Percentiles rank a stretch among this genome's conserved stretches.
These are phyloP conservation scores for Kwoniella bestiolae DNA, from an alignment of 768 basidiomycete genomes.

Conservation along the genomic window DNA sequence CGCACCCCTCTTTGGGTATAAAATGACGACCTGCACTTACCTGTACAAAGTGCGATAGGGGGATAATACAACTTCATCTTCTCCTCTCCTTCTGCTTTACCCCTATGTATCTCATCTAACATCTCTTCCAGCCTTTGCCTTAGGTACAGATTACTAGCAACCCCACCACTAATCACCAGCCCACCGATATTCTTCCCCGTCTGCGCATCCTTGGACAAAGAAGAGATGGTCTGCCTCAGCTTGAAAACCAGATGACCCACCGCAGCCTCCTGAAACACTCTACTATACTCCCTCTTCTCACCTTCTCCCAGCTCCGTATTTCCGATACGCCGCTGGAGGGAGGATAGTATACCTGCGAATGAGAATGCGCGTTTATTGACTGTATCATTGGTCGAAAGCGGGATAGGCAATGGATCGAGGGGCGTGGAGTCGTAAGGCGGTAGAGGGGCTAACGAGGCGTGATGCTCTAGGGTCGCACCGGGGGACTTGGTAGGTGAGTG, in stretches of 20 bases:
- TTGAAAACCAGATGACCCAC: conserved; percentile 77
- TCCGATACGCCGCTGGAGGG: conserved; percentile 67
- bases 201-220: background rate
- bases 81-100: conserved; percentile 3
- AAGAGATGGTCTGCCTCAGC: conserved; percentile 63
- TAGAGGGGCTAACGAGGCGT: conserved; percentile 32
- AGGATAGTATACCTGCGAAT: conserved; percentile 75
- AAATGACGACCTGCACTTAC: conserved; percentile 59
- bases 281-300: conserved; percentile 62
- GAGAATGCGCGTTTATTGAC: conserved; percentile 69
- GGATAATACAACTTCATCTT: conserved; percentile 68
- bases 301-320: conserved; percentile 12
- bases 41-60: conserved; percentile 78
- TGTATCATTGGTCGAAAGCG: conserved; percentile 19
- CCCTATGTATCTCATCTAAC: conserved; percentile 24
- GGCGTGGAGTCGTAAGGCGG: conserved; percentile 29
- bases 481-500: conserved; percentile 24
- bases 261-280: conserved; percentile 73
- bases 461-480: conserved; percentile 34
- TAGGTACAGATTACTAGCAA: conserved; percentile 81
- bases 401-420: conserved; percentile 30
- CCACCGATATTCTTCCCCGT: conserved; percentile 57
- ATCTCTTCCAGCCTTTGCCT: conserved; percentile 37
- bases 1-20: background rate
- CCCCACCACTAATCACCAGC: conserved; percentile 87